phyloP scores from a whole-genome alignment of 2,329 filamentous ascomycete species.

The Xylariaceae sp. region DNA sequence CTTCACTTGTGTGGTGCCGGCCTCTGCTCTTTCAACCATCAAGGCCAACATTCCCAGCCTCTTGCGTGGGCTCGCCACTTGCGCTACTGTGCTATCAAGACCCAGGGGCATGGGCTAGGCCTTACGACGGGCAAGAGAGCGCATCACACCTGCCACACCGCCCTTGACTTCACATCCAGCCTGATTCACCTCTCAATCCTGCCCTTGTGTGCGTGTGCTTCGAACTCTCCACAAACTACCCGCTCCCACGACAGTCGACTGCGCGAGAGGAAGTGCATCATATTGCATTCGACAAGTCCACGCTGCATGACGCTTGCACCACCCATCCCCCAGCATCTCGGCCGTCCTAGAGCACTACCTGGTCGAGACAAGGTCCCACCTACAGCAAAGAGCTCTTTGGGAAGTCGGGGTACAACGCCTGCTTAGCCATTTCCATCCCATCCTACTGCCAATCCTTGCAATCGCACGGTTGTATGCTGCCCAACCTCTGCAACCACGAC shows the following conservation, averaged over 20 bases:
- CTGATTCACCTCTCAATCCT: not conserved
- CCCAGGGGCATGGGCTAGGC: too few relatives aligned
- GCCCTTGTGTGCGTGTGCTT: not conserved
- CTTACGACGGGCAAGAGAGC: too few relatives aligned
- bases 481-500: slow-evolving; percentile 19
- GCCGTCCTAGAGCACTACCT: slow-evolving; percentile 20
- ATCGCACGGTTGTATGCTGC: slow-evolving; percentile 13
- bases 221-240: not conserved
- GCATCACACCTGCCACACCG: too few relatives aligned
- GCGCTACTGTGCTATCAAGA: not conserved
- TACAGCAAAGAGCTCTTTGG: slow-evolving; percentile 20
- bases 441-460: slow-evolving; percentile 12
- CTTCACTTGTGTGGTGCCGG: slow-evolving; percentile 1
- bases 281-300: slow-evolving; percentile 9
- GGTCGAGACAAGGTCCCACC: slow-evolving; percentile 14
- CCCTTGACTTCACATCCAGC: too few relatives aligned
- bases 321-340: slow-evolving; percentile 13
- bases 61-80: not conserved
- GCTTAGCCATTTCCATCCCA: slow-evolving; percentile 10
- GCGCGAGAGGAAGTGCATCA: slow-evolving; percentile 4
- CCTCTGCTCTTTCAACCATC: slow-evolving; percentile 3
- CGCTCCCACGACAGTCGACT: slow-evolving; percentile 3
- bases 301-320: slow-evolving; percentile 18
- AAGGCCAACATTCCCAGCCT: not conserved
- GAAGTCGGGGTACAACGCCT: slow-evolving; percentile 19